Base-by-base conservation (phyloP, 176 grass and related monocot species). In the Thinopyrum elongatum region DNA sequence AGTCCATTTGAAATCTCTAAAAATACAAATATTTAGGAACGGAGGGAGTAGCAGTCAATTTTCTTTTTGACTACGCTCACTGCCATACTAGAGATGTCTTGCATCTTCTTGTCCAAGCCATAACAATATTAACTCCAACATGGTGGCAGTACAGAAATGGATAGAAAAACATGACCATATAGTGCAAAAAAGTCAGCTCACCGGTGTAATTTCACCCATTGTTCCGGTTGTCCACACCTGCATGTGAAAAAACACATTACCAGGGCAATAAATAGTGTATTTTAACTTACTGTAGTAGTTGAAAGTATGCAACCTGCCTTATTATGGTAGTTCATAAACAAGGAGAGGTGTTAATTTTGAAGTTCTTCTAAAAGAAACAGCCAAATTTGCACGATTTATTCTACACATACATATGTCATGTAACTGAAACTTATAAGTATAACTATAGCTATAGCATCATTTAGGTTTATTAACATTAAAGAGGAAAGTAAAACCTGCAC, bases 151-250 rank as follows among this genome's bases (percentile, higher is more conserved):
- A 65, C 26, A 21, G 21, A 31, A 81, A 16, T 80, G 60, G 25
- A 35, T 38, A 78, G 39, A 58, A 16, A 86, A 64, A 72, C 5
- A 35, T n/a, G 27, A 46, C 8, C 17, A 29, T 11, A 9, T 2
- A 46, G 4, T 70, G 34, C 22, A 74, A 23, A 26, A 78, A 58
- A 59, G 19, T 74, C 63, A 73, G 87, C 93, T 94, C 59, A 95
- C 96, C n/a, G 96, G 96, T 84, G 96, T 94, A 61, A 98, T 80
- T 86, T 98, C 96, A 26, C 96, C 96, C 96, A 98, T 98, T 65
- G 96, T 98, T 92, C 96, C 96, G 12, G 96, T 98, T 84, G 96
- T 98, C 96, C 96, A 98, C 58, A 94, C 96, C 96, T 98, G 84
- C 70, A 86, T 22, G 80, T 89, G 74, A 82, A 78, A 86, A 87